A percentile compares a stretch with the other conserved stretches of the same genome.
These are phyloP conservation scores for Cladophialophora immunda DNA, from an alignment of 2,329 filamentous ascomycete genomes.

Conservation along the genomic window DNA sequence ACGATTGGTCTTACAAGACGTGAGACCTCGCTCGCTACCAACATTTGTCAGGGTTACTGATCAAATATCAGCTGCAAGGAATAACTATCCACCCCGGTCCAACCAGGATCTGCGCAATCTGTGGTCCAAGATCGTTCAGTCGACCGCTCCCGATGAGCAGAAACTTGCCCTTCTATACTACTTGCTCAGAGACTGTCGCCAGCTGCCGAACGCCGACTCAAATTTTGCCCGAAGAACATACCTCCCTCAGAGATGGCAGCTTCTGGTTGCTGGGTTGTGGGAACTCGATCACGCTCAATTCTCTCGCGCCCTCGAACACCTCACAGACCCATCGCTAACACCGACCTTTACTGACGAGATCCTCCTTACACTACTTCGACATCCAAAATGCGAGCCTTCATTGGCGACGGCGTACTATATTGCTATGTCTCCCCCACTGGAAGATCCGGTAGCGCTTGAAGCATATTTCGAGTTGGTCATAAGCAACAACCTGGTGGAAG, in stretches of 20 bases:
- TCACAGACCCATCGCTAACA: conserved; percentile 80
- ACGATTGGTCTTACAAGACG: conserved; percentile 75
- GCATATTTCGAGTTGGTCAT: conserved; percentile 75
- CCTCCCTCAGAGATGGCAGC: conserved; percentile 77
- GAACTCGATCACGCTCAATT: conserved; percentile 68
- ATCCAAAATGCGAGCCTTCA: conserved; percentile 66
- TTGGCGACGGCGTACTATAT: conserved; percentile 82
- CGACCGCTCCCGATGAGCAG: conserved; percentile 73
- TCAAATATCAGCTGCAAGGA: conserved; percentile 56
- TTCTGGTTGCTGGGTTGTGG: conserved; percentile 85
- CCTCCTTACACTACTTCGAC: conserved; percentile 70
- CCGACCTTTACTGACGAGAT: conserved; percentile 83
- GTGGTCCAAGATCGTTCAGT: conserved; percentile 73
- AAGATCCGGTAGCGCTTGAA: conserved; percentile 67
- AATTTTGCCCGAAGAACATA: conserved; percentile 71
- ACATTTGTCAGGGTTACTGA: conserved; percentile 7
- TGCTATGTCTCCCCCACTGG: conserved; percentile 76
- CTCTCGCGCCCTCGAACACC: conserved; percentile 74
- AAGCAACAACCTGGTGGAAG: conserved; percentile 72
- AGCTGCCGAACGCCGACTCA: conserved; percentile 58
- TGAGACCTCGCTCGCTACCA: conserved; percentile 48
- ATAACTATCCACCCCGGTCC: conserved; percentile 77
- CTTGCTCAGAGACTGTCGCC: conserved; percentile 77
- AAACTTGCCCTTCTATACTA: conserved; percentile 87
- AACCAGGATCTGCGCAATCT: conserved; percentile 73